phyloP scores from a whole-genome alignment of 805 yeast species.

The Candida piceae region DNA sequence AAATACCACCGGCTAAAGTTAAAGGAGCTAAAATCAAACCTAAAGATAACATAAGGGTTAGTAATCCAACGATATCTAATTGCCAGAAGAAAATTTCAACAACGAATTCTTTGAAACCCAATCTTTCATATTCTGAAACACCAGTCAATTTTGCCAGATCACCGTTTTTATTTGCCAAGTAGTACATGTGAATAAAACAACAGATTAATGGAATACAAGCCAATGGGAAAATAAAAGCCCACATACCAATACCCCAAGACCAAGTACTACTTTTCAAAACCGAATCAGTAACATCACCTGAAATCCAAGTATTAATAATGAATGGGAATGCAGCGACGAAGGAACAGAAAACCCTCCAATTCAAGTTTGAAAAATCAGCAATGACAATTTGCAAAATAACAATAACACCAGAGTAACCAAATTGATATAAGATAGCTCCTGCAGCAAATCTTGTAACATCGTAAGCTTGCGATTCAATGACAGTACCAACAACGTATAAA shows the following conservation, averaged over 20 bases:
- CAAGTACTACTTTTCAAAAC: slow-evolving; percentile 36
- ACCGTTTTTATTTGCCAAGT: slow-evolving; percentile 45
- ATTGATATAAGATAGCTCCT: slow-evolving; percentile 51
- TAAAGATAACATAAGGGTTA: slow-evolving; percentile 48
- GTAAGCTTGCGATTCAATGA: slow-evolving; percentile 56
- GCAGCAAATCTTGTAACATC: slow-evolving; percentile 57
- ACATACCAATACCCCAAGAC: slow-evolving; percentile 77
- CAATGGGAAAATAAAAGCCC: slow-evolving; percentile 73
- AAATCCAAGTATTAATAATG: slow-evolving; percentile 74
- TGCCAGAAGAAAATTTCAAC: slow-evolving; percentile 51
- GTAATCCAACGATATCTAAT: slow-evolving; percentile 59
- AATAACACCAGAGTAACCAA: slow-evolving; percentile 62
- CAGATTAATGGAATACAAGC: slow-evolving; percentile 53
- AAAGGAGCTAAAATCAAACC: slow-evolving; percentile 69
- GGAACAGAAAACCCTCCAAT: slow-evolving; percentile 64
- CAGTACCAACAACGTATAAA: slow-evolving; percentile 58
- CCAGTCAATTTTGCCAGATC: slow-evolving; percentile 41
- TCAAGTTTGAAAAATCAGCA: slow-evolving; percentile 64
- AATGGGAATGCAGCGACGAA: slow-evolving; percentile 68
- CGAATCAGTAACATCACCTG: slow-evolving; percentile 51
- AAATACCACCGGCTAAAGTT: slow-evolving; percentile 67
- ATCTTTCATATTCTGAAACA: slow-evolving; percentile 22
- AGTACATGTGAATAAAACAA: slow-evolving; percentile 52
- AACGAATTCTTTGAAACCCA: slow-evolving; percentile 30
- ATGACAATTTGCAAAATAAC: slow-evolving; percentile 51